Percentiles rank a stretch among this genome's conserved stretches.
Conservation (phyloP, 2,329 filamentous ascomycete species). For the Volutella citrinella region DNA sequence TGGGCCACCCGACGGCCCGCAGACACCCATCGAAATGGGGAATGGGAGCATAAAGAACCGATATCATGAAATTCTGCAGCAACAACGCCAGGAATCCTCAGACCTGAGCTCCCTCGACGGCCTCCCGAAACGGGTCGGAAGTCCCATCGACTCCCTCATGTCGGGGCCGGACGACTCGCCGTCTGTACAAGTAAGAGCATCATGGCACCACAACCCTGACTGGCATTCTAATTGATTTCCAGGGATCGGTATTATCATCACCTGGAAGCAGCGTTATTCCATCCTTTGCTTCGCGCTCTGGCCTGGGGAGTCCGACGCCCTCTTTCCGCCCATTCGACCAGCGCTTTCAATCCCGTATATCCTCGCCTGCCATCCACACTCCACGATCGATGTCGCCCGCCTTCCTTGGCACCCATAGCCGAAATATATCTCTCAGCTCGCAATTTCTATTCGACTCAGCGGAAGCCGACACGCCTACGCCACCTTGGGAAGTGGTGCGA, state of each 20-base stretch:
- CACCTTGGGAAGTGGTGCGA: conserved; percentile 94
- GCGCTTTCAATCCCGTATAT: conserved; percentile 84
- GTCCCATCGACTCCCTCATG: conserved; percentile 64
- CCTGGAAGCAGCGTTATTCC: conserved; percentile 73
- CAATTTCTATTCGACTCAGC: conserved; percentile 60
- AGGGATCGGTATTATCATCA: conserved; percentile 62
- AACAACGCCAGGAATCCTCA: conserved; percentile 43
- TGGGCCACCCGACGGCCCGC: conserved; percentile 13
- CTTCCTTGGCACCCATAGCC: conserved; percentile 72
- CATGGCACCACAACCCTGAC: background rate
- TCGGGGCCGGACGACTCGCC: conserved; percentile 83
- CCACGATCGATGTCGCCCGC: conserved; percentile 75
- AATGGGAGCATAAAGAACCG: conserved; percentile 34
- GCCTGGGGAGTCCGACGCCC: conserved; percentile 68
- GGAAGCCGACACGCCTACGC: conserved; percentile 67
- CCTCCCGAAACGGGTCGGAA: conserved; percentile 55
- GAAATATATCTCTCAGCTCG: conserved; percentile 76
- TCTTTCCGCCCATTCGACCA: conserved; percentile 92
- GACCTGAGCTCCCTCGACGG: conserved; percentile 55
- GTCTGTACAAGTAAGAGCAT: conserved; percentile 68
- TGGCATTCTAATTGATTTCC: conserved; percentile 25
- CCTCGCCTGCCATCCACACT: conserved; percentile 51
- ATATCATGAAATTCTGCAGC: conserved; percentile 44
- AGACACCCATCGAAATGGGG: conserved; percentile 17
- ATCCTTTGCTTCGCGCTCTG: conserved; percentile 64